These are phyloP conservation scores for Alternaria brassicicola DNA, from an alignment of 2,329 filamentous ascomycete species.

Conservation along the genomic window DNA sequence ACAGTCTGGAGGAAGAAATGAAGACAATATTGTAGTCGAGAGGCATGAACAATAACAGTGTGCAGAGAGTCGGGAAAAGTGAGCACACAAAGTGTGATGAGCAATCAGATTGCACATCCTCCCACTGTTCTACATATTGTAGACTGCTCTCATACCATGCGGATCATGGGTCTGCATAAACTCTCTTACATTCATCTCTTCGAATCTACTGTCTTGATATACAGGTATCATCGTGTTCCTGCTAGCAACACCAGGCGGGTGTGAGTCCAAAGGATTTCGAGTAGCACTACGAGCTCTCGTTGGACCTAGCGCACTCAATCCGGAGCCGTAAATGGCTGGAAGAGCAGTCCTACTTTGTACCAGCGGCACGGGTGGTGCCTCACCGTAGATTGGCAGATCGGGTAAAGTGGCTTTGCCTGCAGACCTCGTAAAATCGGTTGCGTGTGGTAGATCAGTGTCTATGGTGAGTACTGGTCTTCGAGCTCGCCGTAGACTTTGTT, in stretches of 20 bases:
- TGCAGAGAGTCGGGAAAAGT: not conserved
- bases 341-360: not conserved
- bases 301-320: not conserved
- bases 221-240: not conserved
- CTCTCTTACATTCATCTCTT: not conserved
- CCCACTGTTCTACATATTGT: not conserved
- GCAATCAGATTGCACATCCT: not conserved
- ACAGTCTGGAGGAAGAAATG: not conserved
- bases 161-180: not conserved
- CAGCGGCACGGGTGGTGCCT: not conserved
- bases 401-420: not conserved
- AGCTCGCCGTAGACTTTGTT: slow-evolving; percentile 5
- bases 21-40: not conserved
- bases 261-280: not conserved
- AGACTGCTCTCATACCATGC: not conserved
- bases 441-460: not conserved
- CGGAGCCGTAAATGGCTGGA: not conserved
- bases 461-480: not conserved
- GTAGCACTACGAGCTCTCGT: not conserved
- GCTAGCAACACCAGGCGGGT: not conserved
- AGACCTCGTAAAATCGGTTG: not conserved
- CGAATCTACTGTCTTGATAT: not conserved
- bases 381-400: not conserved
- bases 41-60: not conserved
- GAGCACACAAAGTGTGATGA: not conserved